A percentile compares a stretch with the other conserved stretches of the same genome.
Evolutionary conservation across 371 early-diverging fungal genomes (phyloP).

Genomic region (Mortierella sp.): DNA sequence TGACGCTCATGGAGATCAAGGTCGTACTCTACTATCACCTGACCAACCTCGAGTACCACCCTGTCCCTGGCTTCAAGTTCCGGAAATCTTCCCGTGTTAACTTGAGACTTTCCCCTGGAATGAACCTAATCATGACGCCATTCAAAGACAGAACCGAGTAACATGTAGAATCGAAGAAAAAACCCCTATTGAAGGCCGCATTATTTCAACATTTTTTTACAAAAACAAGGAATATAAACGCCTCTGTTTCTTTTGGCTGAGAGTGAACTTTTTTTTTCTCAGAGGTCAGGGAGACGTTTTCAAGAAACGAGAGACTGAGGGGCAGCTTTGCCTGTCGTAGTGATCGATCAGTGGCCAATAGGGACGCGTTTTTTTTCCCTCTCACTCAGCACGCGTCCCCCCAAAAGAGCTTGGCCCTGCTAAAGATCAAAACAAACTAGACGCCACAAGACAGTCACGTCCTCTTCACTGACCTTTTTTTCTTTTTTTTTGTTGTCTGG

Average conservation of each 20-base stretch:
- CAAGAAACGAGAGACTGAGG: too few species aligned
- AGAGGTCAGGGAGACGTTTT: too few species aligned
- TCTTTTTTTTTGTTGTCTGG: not conserved
- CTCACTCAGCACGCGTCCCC: not conserved
- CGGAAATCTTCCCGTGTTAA: slow-evolving; percentile 41
- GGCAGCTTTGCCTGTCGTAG: too few species aligned
- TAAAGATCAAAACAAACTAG: slow-evolving; percentile 1
- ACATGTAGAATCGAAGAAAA: not conserved
- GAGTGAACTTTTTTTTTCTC: too few species aligned
- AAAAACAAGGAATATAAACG: too few species aligned
- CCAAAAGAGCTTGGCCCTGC: not conserved
- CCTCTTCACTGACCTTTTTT: not conserved
- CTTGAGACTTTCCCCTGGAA: slow-evolving; percentile 45
- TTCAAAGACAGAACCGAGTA: too few species aligned
- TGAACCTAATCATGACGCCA: slow-evolving; percentile 33
- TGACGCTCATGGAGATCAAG: slow-evolving; percentile 53
- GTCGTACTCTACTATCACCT: slow-evolving; percentile 53
- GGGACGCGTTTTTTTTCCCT: too few species aligned
- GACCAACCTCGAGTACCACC: slow-evolving; percentile 50
- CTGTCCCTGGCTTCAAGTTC: slow-evolving; percentile 37
- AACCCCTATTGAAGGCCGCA: not conserved
- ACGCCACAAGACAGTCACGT: slow-evolving; percentile 1
- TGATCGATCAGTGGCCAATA: too few species aligned
- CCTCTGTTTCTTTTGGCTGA: too few species aligned
- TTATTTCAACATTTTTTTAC: too few species aligned